Conservation (phyloP, 2,329 filamentous ascomycete genomes). For the Trichoderma citrinoviride region DNA sequence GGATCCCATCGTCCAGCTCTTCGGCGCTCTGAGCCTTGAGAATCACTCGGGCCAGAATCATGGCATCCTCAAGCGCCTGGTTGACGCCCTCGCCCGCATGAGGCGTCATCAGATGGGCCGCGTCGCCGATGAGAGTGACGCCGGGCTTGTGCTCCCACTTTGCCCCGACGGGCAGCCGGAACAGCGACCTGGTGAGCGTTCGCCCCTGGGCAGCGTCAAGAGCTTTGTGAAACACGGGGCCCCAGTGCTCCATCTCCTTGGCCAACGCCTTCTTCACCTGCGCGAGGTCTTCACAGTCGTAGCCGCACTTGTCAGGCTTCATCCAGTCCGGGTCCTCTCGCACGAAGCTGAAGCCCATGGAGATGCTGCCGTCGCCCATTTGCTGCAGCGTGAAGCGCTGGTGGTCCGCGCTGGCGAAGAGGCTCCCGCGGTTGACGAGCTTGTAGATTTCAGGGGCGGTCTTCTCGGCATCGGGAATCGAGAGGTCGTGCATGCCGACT, state of each 20-base stretch:
- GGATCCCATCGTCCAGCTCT: constrained; percentile 36
- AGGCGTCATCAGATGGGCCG: constrained; percentile 18
- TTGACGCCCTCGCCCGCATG: constrained; percentile 31
- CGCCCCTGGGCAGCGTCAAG: constrained; percentile 41
- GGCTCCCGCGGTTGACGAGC: constrained; percentile 46
- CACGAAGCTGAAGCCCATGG: constrained; percentile 39
- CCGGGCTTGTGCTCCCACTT: constrained; percentile 27
- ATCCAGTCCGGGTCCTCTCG: constrained; percentile 41
- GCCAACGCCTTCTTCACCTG: constrained; percentile 41
- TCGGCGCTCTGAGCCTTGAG: constrained; percentile 29
- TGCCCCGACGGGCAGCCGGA: constrained; percentile 50
- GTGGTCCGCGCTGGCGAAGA: constrained; percentile 45
- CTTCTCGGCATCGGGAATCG: constrained; percentile 41
- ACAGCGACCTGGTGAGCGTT: constrained; percentile 46
- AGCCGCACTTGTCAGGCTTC: constrained; percentile 40
- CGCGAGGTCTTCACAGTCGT: constrained; percentile 41
- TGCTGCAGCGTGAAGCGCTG: constrained; percentile 40
- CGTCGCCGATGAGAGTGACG: constrained; percentile 20
- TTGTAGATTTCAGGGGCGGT: constrained; percentile 44
- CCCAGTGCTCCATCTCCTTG: constrained; percentile 41
- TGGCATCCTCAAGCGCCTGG: constrained; percentile 48
- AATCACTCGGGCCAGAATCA: constrained; percentile 47
- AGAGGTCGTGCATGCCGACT: constrained; percentile 44
- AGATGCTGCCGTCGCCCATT: constrained; percentile 49
- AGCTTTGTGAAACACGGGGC: constrained; percentile 41